Conservation (phyloP, 768 basidiomycete genomes). For the Chalciporus piperatus region DNA sequence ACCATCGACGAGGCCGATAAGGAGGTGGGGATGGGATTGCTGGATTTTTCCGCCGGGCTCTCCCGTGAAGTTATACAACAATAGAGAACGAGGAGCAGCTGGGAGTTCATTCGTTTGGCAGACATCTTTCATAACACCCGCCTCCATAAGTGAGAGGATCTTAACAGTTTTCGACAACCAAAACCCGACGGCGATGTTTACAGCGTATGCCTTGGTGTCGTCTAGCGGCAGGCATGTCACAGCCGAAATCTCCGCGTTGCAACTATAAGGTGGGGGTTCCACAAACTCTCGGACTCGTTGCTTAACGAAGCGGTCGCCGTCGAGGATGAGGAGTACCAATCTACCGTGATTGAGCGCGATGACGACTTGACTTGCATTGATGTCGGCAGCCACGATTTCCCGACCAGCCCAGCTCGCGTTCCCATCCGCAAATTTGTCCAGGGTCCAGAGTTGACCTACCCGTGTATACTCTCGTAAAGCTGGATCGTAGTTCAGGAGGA, state of each 20-base stretch:
- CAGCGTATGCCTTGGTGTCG: conserved; percentile 42
- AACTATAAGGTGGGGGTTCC: conserved; percentile 16
- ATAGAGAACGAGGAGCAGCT: conserved; percentile 43
- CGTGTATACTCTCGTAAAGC: conserved; percentile 40
- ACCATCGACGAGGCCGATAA: conserved; percentile 77
- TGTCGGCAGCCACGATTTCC: conserved; percentile 64
- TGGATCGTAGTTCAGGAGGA: conserved; percentile 55
- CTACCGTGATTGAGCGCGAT: conserved; percentile 56
- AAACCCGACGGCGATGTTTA: conserved; percentile 61
- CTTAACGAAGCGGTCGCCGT: conserved; percentile 36
- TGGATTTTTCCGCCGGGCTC: conserved; percentile 31
- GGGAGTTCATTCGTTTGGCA: conserved; percentile 34
- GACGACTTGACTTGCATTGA: conserved; percentile 67
- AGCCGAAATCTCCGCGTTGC: conserved; percentile 59
- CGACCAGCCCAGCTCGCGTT: conserved; percentile 25
- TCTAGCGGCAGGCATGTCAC: conserved; percentile 63
- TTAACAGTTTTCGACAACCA: conserved; percentile 70
- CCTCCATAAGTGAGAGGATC: conserved; percentile 42
- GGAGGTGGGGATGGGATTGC: conserved; percentile 51
- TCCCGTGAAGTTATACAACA: conserved; percentile 59
- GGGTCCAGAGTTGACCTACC: conserved; percentile 40
- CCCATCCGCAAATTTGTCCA: conserved; percentile 27
- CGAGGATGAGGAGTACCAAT: conserved; percentile 50
- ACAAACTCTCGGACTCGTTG: conserved; percentile 23
- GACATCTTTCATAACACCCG: conserved; percentile 17